phyloP scores from a whole-genome alignment of 495 filamentous ascomycete species.

The Aspergillus olivimuriae region DNA sequence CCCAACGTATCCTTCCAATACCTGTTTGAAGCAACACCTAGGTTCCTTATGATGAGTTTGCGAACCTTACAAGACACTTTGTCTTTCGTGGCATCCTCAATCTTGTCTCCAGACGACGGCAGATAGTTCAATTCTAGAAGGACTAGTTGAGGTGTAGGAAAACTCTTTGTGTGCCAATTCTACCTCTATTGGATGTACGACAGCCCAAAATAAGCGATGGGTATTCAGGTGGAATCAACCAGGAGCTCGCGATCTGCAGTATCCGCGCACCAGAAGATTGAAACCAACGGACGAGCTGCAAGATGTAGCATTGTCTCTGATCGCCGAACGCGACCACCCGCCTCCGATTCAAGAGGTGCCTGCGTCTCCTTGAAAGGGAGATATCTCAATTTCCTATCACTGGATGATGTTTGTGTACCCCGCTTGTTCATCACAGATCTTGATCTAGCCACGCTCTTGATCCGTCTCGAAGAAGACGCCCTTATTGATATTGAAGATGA shows the following conservation, averaged over 20 bases:
- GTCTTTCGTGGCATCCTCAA: conserved; percentile 31
- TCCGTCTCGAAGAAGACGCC: conserved; percentile 53
- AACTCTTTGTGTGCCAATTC: background rate
- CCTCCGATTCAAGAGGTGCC: conserved; percentile 36
- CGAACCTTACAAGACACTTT: conserved; percentile 22
- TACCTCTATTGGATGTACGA: conserved; percentile 30
- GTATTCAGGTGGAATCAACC: conserved; percentile 32
- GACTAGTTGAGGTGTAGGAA: background rate
- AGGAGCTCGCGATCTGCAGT: conserved; percentile 40
- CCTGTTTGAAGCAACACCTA: conserved; percentile 28
- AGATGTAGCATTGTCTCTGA: conserved; percentile 40
- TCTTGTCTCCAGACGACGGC: conserved; percentile 29
- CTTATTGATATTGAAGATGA: conserved; percentile 43
- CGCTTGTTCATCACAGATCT: conserved; percentile 48
- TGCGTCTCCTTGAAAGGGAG: conserved; percentile 34
- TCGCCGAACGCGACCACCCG: conserved; percentile 32
- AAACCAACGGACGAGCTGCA: conserved; percentile 31
- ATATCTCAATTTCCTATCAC: conserved; percentile 17
- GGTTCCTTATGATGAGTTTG: conserved; percentile 33
- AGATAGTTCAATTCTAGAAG: conserved; percentile 30
- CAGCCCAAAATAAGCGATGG: conserved; percentile 31
- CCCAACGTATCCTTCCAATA: conserved; percentile 36
- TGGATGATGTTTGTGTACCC: conserved; percentile 36
- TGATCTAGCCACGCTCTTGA: conserved; percentile 38
- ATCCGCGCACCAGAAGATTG: conserved; percentile 47